A percentile compares a stretch with the other conserved stretches of the same genome.
phyloP scores from a whole-genome alignment of 495 filamentous ascomycete species.

The Xylaria sp. region DNA sequence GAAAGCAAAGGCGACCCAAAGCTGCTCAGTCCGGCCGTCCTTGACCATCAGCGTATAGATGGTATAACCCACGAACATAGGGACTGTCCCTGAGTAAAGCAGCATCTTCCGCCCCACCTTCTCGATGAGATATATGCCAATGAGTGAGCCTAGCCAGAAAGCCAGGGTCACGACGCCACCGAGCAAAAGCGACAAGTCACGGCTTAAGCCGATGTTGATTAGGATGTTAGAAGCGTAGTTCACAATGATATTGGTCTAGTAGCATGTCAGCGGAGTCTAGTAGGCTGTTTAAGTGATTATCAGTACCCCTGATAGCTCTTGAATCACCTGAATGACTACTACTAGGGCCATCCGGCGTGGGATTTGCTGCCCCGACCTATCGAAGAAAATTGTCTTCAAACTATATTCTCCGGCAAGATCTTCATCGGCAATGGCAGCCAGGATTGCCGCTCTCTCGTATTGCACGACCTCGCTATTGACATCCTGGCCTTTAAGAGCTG shows the following conservation, averaged over 20 bases:
- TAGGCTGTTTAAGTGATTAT: not conserved
- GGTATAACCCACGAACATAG: constrained; percentile 1
- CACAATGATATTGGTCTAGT: constrained; percentile 4
- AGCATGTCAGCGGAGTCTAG: not conserved
- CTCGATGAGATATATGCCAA: not conserved
- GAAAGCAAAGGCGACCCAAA: constrained; percentile 9
- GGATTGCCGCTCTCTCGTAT: not conserved
- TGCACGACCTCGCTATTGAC: not conserved
- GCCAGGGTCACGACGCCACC: not conserved
- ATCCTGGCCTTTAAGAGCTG: not conserved
- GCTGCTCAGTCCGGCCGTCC: not conserved
- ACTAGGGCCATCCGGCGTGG: not conserved
- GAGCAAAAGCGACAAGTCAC: not conserved
- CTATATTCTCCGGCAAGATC: not conserved
- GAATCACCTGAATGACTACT: constrained; percentile 1
- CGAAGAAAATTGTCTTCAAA: not conserved
- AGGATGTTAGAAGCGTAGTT: constrained; percentile 4
- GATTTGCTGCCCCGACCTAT: not conserved
- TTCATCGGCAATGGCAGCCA: constrained; percentile 2
- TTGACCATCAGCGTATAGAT: constrained; percentile 1
- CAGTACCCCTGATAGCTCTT: constrained; percentile 1
- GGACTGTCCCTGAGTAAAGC: not conserved
- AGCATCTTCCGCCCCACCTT: not conserved
- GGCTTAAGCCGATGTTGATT: not conserved
- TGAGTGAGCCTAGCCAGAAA: not conserved